Evolutionary conservation across 768 basidiomycete species (phyloP).

Genomic region (Multifurca ochricompacta): DNA sequence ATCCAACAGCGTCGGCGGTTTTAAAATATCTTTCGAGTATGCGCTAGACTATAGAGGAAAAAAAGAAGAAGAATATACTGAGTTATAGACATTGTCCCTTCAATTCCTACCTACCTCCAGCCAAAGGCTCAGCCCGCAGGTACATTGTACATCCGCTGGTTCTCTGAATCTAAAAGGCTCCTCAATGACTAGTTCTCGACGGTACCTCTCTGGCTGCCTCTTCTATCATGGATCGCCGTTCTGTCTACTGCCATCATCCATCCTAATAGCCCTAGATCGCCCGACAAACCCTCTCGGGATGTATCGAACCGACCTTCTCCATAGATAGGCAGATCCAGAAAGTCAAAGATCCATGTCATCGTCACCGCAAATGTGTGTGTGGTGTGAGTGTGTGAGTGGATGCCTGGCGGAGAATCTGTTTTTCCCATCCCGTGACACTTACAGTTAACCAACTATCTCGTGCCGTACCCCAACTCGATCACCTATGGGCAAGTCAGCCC

Average conservation of each 20-base stretch:
- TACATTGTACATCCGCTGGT: no score
- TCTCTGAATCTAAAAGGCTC: no score
- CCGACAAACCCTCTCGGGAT: neutral
- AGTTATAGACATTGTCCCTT: neutral
- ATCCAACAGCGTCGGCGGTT: neutral
- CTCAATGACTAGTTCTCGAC: no score
- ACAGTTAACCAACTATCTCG: neutral
- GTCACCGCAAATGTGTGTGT: neutral
- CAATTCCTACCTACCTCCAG: neutral
- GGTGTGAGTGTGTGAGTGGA: neutral
- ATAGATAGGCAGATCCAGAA: neutral
- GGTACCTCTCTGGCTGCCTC: neutral
- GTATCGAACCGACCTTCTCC: neutral
- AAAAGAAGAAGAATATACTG: neutral
- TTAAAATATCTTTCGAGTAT: neutral
- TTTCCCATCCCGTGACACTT: no score
- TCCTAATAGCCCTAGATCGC: neutral
- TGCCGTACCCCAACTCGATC: neutral
- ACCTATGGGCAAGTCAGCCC: no score
- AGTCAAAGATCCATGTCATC: constrained; percentile 1
- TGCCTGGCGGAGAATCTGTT: neutral
- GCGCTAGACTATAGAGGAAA: neutral
- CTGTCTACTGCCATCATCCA: neutral
- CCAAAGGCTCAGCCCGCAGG: neutral
- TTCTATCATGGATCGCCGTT: neutral